Percentiles rank a stretch among this genome's conserved stretches.
phyloP scores from a whole-genome alignment of 306 rosid genomes.

The Hippophae gyantsensis region DNA sequence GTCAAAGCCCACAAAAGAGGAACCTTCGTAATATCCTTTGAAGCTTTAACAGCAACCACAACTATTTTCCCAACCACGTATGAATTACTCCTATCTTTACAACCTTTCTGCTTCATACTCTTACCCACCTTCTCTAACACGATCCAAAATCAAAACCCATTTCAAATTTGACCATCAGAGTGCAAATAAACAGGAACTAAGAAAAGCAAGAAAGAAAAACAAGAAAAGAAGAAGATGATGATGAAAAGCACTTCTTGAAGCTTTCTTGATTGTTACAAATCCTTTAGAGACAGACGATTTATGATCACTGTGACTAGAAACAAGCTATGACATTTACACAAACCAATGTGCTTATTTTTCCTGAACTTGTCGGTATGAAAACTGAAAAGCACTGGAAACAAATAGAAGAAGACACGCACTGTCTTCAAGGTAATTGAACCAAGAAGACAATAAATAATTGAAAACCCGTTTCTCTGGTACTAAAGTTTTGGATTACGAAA shows the following conservation, averaged over 20 bases:
- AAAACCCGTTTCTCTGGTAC: neutral
- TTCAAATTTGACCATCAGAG: constrained; percentile 20
- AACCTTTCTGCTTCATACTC: constrained; percentile 46
- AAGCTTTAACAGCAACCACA: constrained; percentile 82
- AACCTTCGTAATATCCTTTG: constrained; percentile 59
- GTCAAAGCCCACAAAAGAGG: constrained; percentile 94
- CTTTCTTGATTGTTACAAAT: no score
- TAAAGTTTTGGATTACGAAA: no score
- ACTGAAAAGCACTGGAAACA: constrained; percentile 20
- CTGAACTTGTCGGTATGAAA: constrained; percentile 8
- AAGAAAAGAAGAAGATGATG: no score
- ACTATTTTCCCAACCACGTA: constrained; percentile 62
- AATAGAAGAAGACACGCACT: constrained; percentile 41
- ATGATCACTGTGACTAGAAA: constrained; percentile 25
- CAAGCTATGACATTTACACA: constrained; percentile 23
- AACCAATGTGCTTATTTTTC: constrained; percentile 32
- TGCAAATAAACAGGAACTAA: constrained; percentile 14
- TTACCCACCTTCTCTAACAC: constrained; percentile 11
- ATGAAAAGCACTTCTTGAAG: no score
- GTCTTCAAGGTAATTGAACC: constrained; percentile 37
- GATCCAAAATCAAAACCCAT: constrained; percentile 26
- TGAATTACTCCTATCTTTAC: constrained; percentile 21
- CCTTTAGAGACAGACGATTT: neutral
- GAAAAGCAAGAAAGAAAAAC: constrained; percentile 21
- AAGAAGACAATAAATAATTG: constrained; percentile 6